Conservation (phyloP, 805 yeast genomes). For the Candida adriatica region DNA sequence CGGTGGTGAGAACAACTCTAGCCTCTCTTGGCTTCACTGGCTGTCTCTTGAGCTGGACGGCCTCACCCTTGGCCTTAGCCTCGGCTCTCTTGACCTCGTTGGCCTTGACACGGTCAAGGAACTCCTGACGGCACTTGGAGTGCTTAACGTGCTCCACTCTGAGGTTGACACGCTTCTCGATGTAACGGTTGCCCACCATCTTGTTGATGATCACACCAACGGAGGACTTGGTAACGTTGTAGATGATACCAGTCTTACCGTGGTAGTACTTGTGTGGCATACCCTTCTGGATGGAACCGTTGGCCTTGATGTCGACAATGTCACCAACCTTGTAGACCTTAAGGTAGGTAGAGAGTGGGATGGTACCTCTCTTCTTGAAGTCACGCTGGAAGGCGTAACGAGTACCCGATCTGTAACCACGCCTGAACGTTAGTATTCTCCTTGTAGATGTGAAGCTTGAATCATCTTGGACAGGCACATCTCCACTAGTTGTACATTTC, state of each 20-base stretch:
- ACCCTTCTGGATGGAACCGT: conserved; percentile 99
- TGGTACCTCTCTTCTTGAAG: conserved; percentile 92
- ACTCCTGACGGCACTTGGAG: conserved; percentile 99
- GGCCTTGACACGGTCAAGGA: conserved; percentile 95
- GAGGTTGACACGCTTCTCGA: conserved; percentile 97
- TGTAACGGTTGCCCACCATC: conserved; percentile 98
- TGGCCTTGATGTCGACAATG: conserved; percentile 98
- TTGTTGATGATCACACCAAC: conserved; percentile 98
- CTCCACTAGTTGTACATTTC: too few relatives aligned
- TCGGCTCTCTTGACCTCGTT: conserved; percentile 91
- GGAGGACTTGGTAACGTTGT: conserved; percentile 97
- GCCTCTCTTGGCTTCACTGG: conserved; percentile 97
- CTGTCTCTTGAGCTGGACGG: conserved; percentile 93
- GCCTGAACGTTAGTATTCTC: conserved; percentile 47
- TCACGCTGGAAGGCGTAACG: conserved; percentile 99
- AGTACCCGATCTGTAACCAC: conserved; percentile 99
- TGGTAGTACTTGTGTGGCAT: conserved; percentile 99
- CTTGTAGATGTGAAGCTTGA: too few relatives aligned
- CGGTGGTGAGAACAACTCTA: conserved; percentile 74
- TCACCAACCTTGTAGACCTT: conserved; percentile 98
- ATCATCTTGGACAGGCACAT: too few relatives aligned
- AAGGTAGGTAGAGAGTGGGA: conserved; percentile 94
- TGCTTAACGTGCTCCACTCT: conserved; percentile 99
- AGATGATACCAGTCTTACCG: conserved; percentile 99
- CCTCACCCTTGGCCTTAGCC: conserved; percentile 91